phyloP scores from a whole-genome alignment of 2,329 filamentous ascomycete genomes.

The Verruconis gallopava region DNA sequence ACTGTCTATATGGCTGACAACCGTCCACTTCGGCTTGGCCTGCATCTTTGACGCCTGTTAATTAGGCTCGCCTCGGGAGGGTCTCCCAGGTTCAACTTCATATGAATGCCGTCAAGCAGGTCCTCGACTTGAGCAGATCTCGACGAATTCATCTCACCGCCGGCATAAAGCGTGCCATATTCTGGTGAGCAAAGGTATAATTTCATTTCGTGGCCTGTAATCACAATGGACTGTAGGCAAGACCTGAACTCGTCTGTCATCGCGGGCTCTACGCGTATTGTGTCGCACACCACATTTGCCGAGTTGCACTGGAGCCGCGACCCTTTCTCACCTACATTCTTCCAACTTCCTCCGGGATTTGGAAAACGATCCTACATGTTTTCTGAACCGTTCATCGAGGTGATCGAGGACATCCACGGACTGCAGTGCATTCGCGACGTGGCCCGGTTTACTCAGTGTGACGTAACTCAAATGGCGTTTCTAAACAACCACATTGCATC shows the following conservation, averaged over 20 bases:
- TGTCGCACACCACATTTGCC: conserved; percentile 29
- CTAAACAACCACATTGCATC: not conserved
- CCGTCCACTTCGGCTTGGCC: not conserved
- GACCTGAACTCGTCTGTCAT: conserved; percentile 31
- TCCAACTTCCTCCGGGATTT: conserved; percentile 25
- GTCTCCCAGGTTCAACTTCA: conserved; percentile 29
- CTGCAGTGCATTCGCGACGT: conserved; percentile 28
- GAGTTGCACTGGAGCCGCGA: conserved; percentile 31
- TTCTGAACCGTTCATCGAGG: conserved; percentile 20
- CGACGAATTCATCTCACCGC: conserved; percentile 21
- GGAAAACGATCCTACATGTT: conserved; percentile 16
- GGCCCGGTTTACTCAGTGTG: not conserved
- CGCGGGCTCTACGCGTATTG: conserved; percentile 26
- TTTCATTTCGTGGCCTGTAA: conserved; percentile 8
- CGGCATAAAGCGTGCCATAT: conserved; percentile 33
- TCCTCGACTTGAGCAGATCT: conserved; percentile 23
- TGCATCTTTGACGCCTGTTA: not conserved
- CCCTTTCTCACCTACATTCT: conserved; percentile 18
- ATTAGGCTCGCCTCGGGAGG: conserved; percentile 26
- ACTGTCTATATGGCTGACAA: conserved; percentile 8
- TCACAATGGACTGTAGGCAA: conserved; percentile 18
- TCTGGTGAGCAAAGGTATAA: conserved; percentile 24
- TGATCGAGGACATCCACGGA: conserved; percentile 28
- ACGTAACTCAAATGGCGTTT: not conserved
- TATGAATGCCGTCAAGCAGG: conserved; percentile 25